A percentile compares a stretch with the other conserved stretches of the same genome.
These are phyloP conservation scores for Geotrichum histeridarum DNA, from an alignment of 1,139 yeast genomes.

Conservation along the genomic window DNA sequence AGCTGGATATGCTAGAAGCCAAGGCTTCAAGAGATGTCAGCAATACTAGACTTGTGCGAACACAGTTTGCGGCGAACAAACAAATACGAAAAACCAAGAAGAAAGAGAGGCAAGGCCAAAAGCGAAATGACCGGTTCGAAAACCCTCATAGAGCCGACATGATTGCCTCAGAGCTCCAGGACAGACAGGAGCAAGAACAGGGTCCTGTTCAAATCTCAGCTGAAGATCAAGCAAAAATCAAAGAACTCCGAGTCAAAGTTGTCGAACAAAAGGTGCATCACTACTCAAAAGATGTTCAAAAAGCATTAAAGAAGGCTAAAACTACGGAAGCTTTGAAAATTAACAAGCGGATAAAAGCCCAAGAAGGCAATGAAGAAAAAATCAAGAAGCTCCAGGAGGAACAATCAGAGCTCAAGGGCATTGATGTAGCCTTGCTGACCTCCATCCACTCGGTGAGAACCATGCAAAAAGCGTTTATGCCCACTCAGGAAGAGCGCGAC, in stretches of 20 bases:
- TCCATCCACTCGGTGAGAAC: constrained; percentile 25
- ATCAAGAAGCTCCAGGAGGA: constrained; percentile 28
- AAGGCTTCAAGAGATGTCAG: constrained; percentile 27
- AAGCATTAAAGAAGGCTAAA: constrained; percentile 34
- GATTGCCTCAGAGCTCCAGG: constrained; percentile 19
- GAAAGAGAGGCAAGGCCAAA: constrained; percentile 18
- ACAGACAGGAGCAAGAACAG: constrained; percentile 13
- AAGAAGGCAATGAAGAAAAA: constrained; percentile 21
- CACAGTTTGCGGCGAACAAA: constrained; percentile 31
- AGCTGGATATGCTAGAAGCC: constrained; percentile 39
- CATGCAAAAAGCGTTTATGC: constrained; percentile 27
- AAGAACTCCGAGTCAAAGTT: constrained; percentile 29
- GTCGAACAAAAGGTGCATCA: constrained; percentile 36
- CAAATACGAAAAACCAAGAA: constrained; percentile 18
- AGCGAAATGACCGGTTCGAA: constrained; percentile 13
- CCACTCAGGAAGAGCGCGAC: constrained; percentile 19
- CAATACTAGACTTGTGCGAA: constrained; percentile 29
- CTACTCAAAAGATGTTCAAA: constrained; percentile 29
- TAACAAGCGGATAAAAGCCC: constrained; percentile 30
- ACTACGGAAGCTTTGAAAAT: constrained; percentile 35
- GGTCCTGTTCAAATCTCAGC: constrained; percentile 11
- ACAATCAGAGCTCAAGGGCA: constrained; percentile 24
- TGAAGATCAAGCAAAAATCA: constrained; percentile 24
- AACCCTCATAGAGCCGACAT: constrained; percentile 19
- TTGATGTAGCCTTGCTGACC: constrained; percentile 28